Base-by-base conservation (phyloP, 495 filamentous ascomycete species). In the Trypethelium eluteriae region DNA sequence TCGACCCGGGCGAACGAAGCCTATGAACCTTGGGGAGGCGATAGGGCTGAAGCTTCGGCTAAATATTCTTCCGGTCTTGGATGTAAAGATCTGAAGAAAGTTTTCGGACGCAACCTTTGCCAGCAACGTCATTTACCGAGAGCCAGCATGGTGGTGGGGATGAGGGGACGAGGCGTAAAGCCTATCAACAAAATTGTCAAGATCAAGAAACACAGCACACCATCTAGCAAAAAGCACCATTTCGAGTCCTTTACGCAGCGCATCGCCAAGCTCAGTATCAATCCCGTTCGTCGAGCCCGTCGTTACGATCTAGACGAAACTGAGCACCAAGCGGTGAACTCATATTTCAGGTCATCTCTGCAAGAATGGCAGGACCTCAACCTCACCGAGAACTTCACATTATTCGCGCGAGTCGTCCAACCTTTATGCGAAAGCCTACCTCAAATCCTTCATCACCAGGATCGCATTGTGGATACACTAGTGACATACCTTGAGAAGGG, bases 191-290 rank as follows among this genome's bases (percentile, higher is more conserved):
- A 87, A 77, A 78, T 81, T 46, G 72, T 67, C 87, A 88, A 78
- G 72, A 66, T 67, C 38, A 68, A 64, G 59, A 69, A 67, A 39
- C 71, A 81, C 9, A 79, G 84, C 68, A 96, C 92, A 9, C 79
- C 81, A 68, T 89, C 92, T 39, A 86, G 86, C 69, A 92, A 89
- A 70, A 86, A 88, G 39, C 90, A 96, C 75, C 83, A 89, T 76
- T 98, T 91, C 83, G 89, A 99, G 79, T 86, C 87, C 62, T 99
- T 99, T 78, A 92, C 90, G 44, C 81, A 87, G 76, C 96, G 96
- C 74, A 91, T 99, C 74, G 85, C 92, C 69, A 96, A 94, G 76
- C 81, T 98, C 75, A 93, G 86, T 73, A 89, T 99, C 79, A 93
- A 98, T 72, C 93, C 94, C 32, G 85, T 97, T 69, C 89, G 93